Base-by-base conservation (phyloP, 495 filamentous ascomycete species). In the Neurospora terricola region DNA sequence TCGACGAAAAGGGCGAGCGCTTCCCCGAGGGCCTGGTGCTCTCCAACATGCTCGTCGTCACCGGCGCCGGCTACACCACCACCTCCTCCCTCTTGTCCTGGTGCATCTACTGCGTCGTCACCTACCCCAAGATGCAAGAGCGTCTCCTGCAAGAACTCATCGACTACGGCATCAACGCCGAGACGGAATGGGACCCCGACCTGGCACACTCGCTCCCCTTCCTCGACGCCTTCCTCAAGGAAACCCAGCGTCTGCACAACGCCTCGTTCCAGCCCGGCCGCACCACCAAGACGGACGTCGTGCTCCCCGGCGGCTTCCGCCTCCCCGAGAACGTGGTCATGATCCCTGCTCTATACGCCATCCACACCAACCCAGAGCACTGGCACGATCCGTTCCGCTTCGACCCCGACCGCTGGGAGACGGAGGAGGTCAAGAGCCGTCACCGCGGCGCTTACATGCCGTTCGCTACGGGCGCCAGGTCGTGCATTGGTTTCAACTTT, bases 401-500 rank as follows among this genome's bases (percentile, higher is more conserved):
- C 72, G 80, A 88, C 74, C 85, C 87, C 0, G 87, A 88, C 62
- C 75, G 88, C 1, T 89, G 87, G 88, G 84, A 86, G 48, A 84
- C 84, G 0, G 83, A 86, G 0, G 78, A 81, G 71, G 84, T 85
- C 36, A 84, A 87, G 78, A 80, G 78, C 59, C 69, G 82, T 10
- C 84, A 83, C 54, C 81, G 81, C 59, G 80, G 76, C 3, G 74
- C 83, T 1, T 90, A 89, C 75, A 79, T 84, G 4, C 87, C 87
- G 0, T 89, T 90, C 68, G 87, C 83, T 0, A 80, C 82, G 9
- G 88, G 87, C 0, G 79, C 79, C 0, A 77, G 88, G 0, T 81
- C 80, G 75, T 89, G 87, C 75, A 87, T 90, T 72, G 87, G 87
- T 0, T 89, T 89, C 77, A 89, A 88, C 76, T 86, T 89, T 76